Base-by-base conservation (phyloP, 2,329 filamentous ascomycete species). In the Microdochium bolleyi region DNA sequence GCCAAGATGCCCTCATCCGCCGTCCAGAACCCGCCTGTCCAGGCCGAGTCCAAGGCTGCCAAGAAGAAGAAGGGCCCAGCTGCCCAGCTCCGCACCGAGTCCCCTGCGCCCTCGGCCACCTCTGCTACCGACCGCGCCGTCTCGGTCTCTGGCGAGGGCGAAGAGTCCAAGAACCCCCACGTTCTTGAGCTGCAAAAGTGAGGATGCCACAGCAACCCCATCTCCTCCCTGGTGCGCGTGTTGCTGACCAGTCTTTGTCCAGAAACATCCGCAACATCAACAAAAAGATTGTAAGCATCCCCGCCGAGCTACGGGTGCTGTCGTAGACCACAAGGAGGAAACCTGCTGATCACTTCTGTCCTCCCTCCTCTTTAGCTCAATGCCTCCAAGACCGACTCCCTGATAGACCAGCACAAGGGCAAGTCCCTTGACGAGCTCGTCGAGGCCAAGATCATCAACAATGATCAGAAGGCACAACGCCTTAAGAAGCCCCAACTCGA, bases 151-250 rank as follows among this genome's bases (percentile, higher is more conserved):
- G 66, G 73, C 37, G 71, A 74, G 55, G 83, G 84, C 62, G 76
- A 73, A 50, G 84, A 89, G 53, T 75, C 74, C 56, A 92, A 96
- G 67, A 91, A 82, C 63, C 77, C 84, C 38, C 91, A 92, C 72
- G 80, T 96, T 66, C 90, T 85, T 67, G 92, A 97, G 68, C 78
- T 97, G 50, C 84, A 92, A 66, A 96, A 95, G 92, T 96, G 75
- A 67, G 84, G 32, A 30, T 41, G 34, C 49, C 64, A n/a, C 27
- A 14, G 51, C 34, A 27, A 55, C 27, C 32, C 44, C 30, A 1
- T 46, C 25, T 52, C 34, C 30, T 53, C 24, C 19, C 13, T 49
- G n/a, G n/a, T n/a, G n/a, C 7, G 34, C 38, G 49, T 52, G 8
- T 48, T 52, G 22, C 48, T 53, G 46, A 48, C 58, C 62, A 55